Percentiles rank a stretch among this genome's conserved stretches.
Conservation (phyloP, 345 rosid genomes). For the Excoecaria agallocha region DNA sequence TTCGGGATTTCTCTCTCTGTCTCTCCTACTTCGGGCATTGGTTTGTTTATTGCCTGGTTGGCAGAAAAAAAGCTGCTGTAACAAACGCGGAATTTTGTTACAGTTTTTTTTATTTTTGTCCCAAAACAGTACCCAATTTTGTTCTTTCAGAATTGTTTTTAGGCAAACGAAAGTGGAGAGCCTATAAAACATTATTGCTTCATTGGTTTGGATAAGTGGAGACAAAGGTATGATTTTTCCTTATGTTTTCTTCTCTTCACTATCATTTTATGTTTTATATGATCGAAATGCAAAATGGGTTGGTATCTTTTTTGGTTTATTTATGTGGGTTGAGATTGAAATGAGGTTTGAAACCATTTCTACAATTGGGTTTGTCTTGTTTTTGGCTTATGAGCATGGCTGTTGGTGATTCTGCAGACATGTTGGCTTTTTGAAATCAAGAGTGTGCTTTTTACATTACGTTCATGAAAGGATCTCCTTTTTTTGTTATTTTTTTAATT, state of each 20-base stretch:
- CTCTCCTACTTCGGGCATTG: not conserved
- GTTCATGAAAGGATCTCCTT: not conserved
- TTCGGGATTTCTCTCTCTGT: not conserved
- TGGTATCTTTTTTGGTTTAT: not conserved
- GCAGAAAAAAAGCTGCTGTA: not conserved
- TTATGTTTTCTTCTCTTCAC: not conserved
- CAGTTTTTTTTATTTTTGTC: not conserved
- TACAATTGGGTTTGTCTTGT: constrained; percentile 5
- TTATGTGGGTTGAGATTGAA: not conserved
- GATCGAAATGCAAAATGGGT: constrained; percentile 1
- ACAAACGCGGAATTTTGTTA: constrained; percentile 9
- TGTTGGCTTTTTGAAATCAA: not conserved
- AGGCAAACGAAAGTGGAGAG: not conserved
- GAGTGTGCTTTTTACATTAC: not conserved
- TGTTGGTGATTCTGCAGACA: not conserved
- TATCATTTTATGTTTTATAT: not conserved
- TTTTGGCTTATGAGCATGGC: not conserved
- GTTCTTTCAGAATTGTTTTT: not conserved
- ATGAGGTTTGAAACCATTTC: not conserved
- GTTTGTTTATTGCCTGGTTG: constrained; percentile 2
- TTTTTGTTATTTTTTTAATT: no score
- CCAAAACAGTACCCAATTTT: not conserved
- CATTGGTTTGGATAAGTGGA: not conserved
- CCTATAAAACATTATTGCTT: not conserved
- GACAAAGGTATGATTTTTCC: not conserved